Evolutionary conservation across 164 flowering plant species (phyloP), one percentile per base, ranked within the genome.

Genomic region (Amborella trichopoda): DNA sequence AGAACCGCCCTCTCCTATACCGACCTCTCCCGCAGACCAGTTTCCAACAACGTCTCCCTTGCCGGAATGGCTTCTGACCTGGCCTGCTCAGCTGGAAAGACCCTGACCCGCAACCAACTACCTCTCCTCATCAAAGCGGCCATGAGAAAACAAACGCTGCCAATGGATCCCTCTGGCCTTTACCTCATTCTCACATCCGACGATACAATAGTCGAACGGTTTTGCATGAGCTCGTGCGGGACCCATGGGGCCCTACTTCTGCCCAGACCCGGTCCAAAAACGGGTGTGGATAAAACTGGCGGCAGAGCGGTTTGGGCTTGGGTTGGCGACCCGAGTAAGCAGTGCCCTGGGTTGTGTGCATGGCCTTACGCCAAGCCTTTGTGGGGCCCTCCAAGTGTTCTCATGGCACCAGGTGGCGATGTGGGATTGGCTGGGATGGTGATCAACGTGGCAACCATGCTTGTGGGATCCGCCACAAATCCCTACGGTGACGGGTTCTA

Each of bases 371-470:
- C 54, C 3, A 43, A 34, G 21, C 69, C 69, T 0, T 36, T 48
- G 3, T 64, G 64, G 26, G 75, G 71, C 16, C 71, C 75, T 9
- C 75, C 60, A 4, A 48, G 61, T n/a, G n/a, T n/a, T n/a, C n/a
- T n/a, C n/a, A n/a, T 73, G 14, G 56, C 96, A 0, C 94, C 96
- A 0, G 83, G 77, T 72, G 81, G 75, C 6, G 87, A 87, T 60
- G 90, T 83, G 2, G 94, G 96, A 3, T 71, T 75, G 2, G 96
- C 83, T 59, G 96, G 94, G 1, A 81, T 87, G 90, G 63, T 87
- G 36, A 79, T 87, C 5, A 81, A 76, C 42, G 21, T 87, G 32
- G 96, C 91, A 2, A 77, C 94, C 2, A 62, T 76, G 2, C 46
- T 87, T 41, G 96, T 91, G 1, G 84, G 73, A 6, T 58, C 94